phyloP scores from a whole-genome alignment of 176 grass and related monocot genomes.

The Triticum timopheevii region DNA sequence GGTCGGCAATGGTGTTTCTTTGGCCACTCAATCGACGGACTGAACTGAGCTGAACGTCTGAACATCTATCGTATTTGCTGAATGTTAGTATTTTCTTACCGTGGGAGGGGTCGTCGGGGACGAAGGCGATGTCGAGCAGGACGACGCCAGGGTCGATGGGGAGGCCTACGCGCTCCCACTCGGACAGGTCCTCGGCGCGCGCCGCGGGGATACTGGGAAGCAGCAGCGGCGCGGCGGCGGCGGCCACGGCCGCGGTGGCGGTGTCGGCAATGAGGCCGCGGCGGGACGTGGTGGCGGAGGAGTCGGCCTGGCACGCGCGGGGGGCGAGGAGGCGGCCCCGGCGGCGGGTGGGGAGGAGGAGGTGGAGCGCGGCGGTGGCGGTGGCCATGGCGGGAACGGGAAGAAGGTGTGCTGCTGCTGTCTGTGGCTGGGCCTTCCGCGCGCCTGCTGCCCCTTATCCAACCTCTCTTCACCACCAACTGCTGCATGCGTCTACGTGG shows the following conservation, averaged over 20 bases:
- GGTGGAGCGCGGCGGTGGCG: conserved; percentile 33
- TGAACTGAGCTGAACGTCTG: too few relatives aligned
- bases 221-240: conserved; percentile 28
- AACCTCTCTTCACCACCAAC: not conserved
- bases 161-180: conserved; percentile 86
- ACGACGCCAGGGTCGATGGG: conserved; percentile 88
- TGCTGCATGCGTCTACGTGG: not conserved
- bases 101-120: conserved; percentile 80
- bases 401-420: not conserved
- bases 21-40: not conserved
- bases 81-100: conserved; percentile 14
- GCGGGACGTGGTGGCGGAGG: conserved; percentile 4
- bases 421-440: not conserved
- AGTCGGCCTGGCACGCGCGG: conserved; percentile 23
- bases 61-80: too few relatives aligned
- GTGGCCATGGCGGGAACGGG: conserved; percentile 58
- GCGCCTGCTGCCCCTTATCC: not conserved
- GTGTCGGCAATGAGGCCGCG: conserved; percentile 57
- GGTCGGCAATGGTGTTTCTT: too few relatives aligned
- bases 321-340: conserved; percentile 31
- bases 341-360: conserved; percentile 34
- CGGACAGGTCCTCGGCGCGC: conserved; percentile 48
- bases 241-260: conserved; percentile 47
- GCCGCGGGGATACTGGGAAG: conserved; percentile 24
- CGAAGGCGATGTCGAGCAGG: conserved; percentile 96